A percentile compares a stretch with the other conserved stretches of the same genome.
phyloP scores from a whole-genome alignment of 495 filamentous ascomycete genomes.

The Aspergillus mulundensis region DNA sequence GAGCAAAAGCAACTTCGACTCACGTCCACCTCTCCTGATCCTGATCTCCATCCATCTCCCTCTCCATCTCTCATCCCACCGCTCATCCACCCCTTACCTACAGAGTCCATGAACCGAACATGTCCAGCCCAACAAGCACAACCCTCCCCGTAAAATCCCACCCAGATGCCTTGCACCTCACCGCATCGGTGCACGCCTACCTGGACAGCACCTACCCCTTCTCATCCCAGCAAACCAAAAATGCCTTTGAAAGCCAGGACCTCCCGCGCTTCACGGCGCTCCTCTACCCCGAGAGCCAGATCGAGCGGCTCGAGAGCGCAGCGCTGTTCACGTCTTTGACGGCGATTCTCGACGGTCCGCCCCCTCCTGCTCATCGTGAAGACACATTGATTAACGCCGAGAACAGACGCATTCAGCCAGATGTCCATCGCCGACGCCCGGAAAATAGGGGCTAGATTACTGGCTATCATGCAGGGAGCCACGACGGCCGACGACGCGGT shows the following conservation, averaged over 20 bases:
- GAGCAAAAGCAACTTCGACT: no score
- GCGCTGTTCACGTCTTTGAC: neutral
- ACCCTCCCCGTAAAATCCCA: neutral
- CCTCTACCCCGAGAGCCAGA: neutral
- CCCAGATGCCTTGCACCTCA: neutral
- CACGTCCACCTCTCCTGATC: no score
- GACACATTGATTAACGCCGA: no score
- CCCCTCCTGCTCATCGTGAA: no score
- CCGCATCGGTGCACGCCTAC: neutral
- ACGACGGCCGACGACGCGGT: neutral
- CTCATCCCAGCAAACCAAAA: neutral
- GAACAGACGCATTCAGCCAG: slow-evolving; percentile 1
- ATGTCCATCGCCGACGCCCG: neutral
- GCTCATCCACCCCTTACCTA: no score
- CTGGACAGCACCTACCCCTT: neutral
- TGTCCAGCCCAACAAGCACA: neutral
- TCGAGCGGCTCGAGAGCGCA: neutral
- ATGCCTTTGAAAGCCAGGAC: neutral
- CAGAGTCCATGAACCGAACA: no score
- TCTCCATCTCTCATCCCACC: no score
- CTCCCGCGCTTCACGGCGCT: neutral
- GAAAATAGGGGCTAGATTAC: neutral
- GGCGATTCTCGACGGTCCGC: neutral
- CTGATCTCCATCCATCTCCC: no score
- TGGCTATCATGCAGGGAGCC: neutral